Conservation (phyloP, 768 basidiomycete genomes). For the Dioszegia crocea region DNA sequence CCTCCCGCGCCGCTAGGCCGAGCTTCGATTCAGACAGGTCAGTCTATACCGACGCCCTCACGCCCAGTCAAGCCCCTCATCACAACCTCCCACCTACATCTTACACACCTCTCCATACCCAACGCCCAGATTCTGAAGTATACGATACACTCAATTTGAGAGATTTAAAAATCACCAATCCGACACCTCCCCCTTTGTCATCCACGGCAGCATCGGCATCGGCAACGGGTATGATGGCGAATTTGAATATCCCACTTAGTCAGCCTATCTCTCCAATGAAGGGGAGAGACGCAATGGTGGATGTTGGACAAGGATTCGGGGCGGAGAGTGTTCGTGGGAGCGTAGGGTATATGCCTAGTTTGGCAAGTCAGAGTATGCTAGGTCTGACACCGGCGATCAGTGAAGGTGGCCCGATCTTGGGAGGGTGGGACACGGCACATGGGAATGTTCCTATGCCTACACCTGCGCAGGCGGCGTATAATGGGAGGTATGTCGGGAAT, state of each 20-base stretch:
- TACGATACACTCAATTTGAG: neutral
- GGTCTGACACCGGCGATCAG: constrained; percentile 1
- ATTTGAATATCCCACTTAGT: neutral
- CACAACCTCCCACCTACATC: neutral
- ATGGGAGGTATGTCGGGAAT: no score
- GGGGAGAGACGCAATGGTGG: constrained; percentile 9
- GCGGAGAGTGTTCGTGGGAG: constrained; percentile 11
- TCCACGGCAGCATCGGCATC: neutral
- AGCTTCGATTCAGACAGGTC: constrained; percentile 1
- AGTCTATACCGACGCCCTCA: neutral
- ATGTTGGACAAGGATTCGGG: constrained; percentile 6
- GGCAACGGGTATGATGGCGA: neutral
- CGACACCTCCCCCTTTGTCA: neutral
- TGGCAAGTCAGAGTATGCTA: constrained; percentile 10
- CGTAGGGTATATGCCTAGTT: constrained; percentile 13
- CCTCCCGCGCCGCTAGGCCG: neutral
- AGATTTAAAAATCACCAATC: constrained; percentile 1
- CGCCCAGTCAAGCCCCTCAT: neutral
- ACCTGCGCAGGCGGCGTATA: no score
- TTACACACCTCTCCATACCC: neutral
- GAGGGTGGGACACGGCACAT: neutral
- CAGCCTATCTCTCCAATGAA: neutral
- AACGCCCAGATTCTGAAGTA: neutral
- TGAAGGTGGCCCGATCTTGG: constrained; percentile 5
- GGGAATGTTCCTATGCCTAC: constrained; percentile 4